Conservation (phyloP, 2,329 filamentous ascomycete genomes). For the Diplodia corticola region DNA sequence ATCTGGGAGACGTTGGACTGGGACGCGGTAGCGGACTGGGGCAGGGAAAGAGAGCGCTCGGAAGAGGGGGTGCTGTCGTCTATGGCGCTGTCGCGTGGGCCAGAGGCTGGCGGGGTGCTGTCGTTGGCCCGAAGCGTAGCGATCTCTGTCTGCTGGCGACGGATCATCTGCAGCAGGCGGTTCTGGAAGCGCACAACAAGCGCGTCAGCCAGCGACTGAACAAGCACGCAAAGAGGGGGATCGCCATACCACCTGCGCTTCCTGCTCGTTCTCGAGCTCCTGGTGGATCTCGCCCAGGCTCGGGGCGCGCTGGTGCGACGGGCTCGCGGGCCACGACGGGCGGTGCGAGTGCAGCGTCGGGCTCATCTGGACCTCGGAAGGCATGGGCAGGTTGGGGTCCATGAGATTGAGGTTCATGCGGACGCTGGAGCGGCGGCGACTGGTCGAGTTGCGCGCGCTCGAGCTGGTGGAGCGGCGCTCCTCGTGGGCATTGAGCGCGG, state of each 20-base stretch:
- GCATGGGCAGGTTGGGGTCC: conserved; percentile 65
- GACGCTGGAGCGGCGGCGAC: conserved; percentile 65
- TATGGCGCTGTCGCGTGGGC: conserved; percentile 40
- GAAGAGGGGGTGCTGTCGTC: conserved; percentile 56
- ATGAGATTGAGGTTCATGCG: conserved; percentile 74
- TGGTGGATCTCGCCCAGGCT: conserved; percentile 77
- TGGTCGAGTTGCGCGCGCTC: conserved; percentile 41
- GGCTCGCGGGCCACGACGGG: conserved; percentile 48
- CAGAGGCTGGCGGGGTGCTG: conserved; percentile 19
- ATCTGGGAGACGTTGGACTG: conserved; percentile 39
- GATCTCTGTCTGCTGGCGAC: conserved; percentile 71
- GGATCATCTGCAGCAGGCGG: conserved; percentile 74
- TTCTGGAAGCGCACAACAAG: conserved; percentile 52
- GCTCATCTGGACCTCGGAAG: conserved; percentile 66
- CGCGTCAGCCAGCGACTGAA: neutral
- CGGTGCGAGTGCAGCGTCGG: conserved; percentile 33
- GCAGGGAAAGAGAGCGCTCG: conserved; percentile 48
- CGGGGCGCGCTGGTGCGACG: conserved; percentile 66
- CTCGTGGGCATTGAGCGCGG: conserved; percentile 73
- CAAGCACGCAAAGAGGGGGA: neutral
- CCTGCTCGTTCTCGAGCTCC: conserved; percentile 76
- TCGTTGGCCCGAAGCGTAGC: conserved; percentile 53
- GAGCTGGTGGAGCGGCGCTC: conserved; percentile 60
- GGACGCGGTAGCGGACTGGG: conserved; percentile 37
- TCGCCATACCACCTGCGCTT: conserved; percentile 67